A percentile compares a stretch with the other conserved stretches of the same genome.
Evolutionary conservation across 202 grass and related monocot species (phyloP).

Genomic region (Eragrostis tef): DNA sequence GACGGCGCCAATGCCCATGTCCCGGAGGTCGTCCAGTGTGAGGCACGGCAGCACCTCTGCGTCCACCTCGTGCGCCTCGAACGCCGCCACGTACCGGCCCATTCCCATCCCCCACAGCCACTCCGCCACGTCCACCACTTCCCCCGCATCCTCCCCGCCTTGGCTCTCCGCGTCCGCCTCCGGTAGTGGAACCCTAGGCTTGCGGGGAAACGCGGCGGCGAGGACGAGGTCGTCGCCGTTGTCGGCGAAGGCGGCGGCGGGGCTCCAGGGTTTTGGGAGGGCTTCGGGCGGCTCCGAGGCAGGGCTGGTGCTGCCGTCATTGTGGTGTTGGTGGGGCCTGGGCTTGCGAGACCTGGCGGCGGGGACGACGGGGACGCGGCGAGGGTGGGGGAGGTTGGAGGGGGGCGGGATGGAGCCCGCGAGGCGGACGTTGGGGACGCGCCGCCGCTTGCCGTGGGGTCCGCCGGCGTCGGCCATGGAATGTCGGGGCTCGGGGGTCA

Average conservation of each 20-base stretch:
- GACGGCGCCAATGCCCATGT: conserved; percentile 85
- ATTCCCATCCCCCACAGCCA: conserved; percentile 73
- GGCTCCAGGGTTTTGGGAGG: conserved; percentile 23
- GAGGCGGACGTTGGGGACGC: conserved; percentile 75
- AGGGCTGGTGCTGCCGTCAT: not conserved
- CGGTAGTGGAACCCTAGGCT: conserved; percentile 21
- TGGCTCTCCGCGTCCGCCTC: not conserved
- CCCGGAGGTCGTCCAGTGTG: conserved; percentile 80
- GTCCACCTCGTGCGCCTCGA: conserved; percentile 84
- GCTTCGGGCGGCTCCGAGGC: conserved; percentile 7
- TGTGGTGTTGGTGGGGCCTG: conserved; percentile 18
- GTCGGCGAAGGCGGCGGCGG: not conserved
- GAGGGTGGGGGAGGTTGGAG: conserved; percentile 54
- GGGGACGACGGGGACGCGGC: conserved; percentile 34
- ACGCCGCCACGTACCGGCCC: conserved; percentile 57
- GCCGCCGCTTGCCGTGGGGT: conserved; percentile 64
- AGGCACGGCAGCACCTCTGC: conserved; percentile 66
- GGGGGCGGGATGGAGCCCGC: conserved; percentile 62
- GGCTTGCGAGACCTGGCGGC: conserved; percentile 44
- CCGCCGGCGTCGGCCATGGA: conserved; percentile 44
- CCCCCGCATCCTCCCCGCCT: conserved; percentile 33
- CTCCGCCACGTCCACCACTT: conserved; percentile 52
- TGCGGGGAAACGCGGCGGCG: conserved; percentile 43
- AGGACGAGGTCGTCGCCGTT: conserved; percentile 35
- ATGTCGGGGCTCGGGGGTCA: not conserved